phyloP scores from a whole-genome alignment of 1,139 yeast species.

The Blastobotrys illinoisensis region DNA sequence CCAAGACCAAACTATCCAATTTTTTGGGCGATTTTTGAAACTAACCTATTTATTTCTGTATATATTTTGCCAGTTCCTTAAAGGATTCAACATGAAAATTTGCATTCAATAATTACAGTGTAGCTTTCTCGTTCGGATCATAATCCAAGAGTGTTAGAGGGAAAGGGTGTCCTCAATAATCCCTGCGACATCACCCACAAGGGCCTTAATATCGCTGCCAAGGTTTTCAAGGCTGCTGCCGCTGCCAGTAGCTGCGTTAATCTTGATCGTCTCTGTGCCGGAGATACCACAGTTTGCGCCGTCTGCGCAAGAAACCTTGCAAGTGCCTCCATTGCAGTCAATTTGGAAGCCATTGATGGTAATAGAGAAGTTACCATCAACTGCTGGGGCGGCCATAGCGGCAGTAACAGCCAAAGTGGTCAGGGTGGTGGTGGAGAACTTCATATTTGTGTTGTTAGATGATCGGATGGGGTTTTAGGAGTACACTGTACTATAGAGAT shows the following conservation, averaged over 20 bases:
- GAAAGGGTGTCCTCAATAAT: too few species aligned
- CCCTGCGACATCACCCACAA: neutral
- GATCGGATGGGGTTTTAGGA: too few species aligned
- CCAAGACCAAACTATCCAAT: slow-evolving; percentile 4
- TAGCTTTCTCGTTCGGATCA: too few species aligned
- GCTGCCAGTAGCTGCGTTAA: too few species aligned
- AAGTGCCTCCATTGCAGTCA: neutral
- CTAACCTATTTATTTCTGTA: neutral
- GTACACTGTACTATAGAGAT: too few species aligned
- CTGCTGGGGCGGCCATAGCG: neutral
- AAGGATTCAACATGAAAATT: too few species aligned
- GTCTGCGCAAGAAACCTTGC: neutral
- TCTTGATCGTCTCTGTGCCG: neutral
- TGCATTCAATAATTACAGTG: too few species aligned
- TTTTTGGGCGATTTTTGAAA: neutral
- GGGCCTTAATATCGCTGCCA: neutral
- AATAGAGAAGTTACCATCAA: neutral
- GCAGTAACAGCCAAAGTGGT: neutral
- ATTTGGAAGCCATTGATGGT: neutral
- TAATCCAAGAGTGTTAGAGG: too few species aligned
- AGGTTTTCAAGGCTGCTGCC: too few species aligned
- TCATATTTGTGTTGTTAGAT: neutral
- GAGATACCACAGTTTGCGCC: neutral
- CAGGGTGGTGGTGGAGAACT: neutral
- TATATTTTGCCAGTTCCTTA: neutral